Evolutionary conservation across 208 protist genomes (phyloP).

Genomic region (Trichomonas gallinae): DNA sequence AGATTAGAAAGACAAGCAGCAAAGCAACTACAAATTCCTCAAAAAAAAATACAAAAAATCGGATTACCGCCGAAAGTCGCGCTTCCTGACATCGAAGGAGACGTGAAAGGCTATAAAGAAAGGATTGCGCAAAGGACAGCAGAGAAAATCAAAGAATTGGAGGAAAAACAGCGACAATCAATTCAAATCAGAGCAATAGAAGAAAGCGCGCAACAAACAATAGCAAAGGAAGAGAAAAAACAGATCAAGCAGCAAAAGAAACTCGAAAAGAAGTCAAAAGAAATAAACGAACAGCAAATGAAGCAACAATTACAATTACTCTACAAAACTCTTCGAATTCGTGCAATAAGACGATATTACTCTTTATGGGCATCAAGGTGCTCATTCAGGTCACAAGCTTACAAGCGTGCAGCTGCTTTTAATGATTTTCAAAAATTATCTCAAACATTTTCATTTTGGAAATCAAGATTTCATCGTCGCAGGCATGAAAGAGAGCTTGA

Average conservation of each 20-base stretch:
- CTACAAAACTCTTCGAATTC: neutral
- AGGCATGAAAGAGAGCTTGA: neutral
- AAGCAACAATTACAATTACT: neutral
- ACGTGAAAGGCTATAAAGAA: neutral
- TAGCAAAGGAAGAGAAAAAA: neutral
- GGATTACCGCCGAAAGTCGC: neutral
- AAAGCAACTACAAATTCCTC: neutral
- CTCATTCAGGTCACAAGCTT: neutral
- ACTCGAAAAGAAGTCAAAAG: too few species aligned
- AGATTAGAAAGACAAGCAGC: neutral
- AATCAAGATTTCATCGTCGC: too few species aligned
- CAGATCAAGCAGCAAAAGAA: neutral
- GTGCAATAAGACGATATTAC: neutral
- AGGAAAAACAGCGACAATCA: neutral
- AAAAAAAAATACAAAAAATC: neutral
- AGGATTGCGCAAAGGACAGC: neutral
- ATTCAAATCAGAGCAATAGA: neutral
- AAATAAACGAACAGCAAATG: neutral
- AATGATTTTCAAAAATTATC: neutral
- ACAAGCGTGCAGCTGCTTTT: neutral
- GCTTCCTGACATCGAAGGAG: neutral
- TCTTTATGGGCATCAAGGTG: neutral
- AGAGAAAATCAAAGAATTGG: neutral
- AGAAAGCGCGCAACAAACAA: neutral
- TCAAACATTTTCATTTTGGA: neutral